Base-by-base conservation (phyloP, 768 basidiomycete genomes). In the Hydnum rufescens region DNA sequence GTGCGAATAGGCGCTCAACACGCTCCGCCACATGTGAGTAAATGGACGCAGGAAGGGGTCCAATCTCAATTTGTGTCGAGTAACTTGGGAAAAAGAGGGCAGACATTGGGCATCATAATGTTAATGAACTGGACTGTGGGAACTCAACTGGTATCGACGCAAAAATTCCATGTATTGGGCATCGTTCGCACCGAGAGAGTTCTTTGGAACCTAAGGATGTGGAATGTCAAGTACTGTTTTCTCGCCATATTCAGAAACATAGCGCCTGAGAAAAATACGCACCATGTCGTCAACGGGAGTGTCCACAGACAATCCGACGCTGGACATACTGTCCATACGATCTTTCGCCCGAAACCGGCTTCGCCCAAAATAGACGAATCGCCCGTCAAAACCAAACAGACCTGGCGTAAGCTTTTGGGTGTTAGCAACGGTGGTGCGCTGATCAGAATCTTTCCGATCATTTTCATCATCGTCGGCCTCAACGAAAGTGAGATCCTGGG, bases 311-410 rank as follows among this genome's bases (percentile, higher is more conserved):
- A 50, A 28, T 18, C 49, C 49, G 1, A 31, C 25, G 26, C 25
- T 26, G 28, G 25, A 30, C 49, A 50, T 50, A 28, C 49, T 50
- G 28, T 28, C 16, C 49, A 50, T 50, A 16, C 49, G 25, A 28
- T 50, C 32, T 25, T 8, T 18, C 16, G 49, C 49, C 6, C 49
- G 49, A 16, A 8, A 29, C 16, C 49, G 23, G 25, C 49, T 32
- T 18, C 28, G 8, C 6, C 49, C 49, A 32, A 30, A 29, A 32
- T 50, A 50, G 29, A 50, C 31, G 31, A 8, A 50, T 28, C 25
- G 6, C 13, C 49, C 49, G 28, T 50, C 49, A 50, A 50, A 50
- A 6, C 29, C 44, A 28, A 47, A 47, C 8, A 39, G 8, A 19
- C 8, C 44, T 47, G 44, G 25, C 25, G 16, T 6, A 30, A 16